Conservation (phyloP, 352 stramenopile species). For the Phytophthora aleatoria region DNA sequence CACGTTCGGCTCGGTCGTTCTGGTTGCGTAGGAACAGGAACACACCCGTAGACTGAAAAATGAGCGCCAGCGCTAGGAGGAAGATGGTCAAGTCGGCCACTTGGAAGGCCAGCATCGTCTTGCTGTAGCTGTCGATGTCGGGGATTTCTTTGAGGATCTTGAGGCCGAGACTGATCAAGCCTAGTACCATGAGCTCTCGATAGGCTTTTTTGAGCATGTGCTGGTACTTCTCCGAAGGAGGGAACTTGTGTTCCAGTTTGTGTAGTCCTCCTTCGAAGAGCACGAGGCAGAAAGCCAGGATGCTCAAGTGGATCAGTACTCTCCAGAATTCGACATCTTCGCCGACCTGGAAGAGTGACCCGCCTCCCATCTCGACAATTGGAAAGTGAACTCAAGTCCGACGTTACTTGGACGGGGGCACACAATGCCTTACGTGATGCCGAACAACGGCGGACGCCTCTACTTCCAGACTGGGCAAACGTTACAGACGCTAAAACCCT, state of each 20-base stretch:
- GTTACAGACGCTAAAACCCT: constrained; percentile 15
- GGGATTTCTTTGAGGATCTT: constrained; percentile 54
- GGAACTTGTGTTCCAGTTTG: constrained; percentile 47
- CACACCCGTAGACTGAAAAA: constrained; percentile 49
- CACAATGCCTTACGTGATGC: constrained; percentile 9
- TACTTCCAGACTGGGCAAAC: constrained; percentile 12
- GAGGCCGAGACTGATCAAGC: constrained; percentile 55
- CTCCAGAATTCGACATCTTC: constrained; percentile 64
- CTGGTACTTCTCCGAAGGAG: constrained; percentile 59
- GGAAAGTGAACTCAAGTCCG: constrained; percentile 11
- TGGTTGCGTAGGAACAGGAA: constrained; percentile 49
- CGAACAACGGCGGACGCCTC: constrained; percentile 4
- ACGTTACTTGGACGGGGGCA: background rate
- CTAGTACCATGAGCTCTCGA: constrained; percentile 64
- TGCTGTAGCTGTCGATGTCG: constrained; percentile 39
- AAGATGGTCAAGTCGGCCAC: constrained; percentile 64
- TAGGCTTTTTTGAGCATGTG: constrained; percentile 74
- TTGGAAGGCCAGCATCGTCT: constrained; percentile 53
- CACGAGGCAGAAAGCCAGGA: constrained; percentile 59
- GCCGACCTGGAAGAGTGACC: constrained; percentile 60
- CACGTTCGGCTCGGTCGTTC: constrained; percentile 44
- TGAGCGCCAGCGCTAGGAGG: constrained; percentile 53
- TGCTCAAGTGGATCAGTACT: constrained; percentile 49
- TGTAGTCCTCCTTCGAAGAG: constrained; percentile 57
- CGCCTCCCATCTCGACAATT: constrained; percentile 30